Evolutionary conservation across 1,139 yeast species (phyloP).

Genomic region (Magnusiomyces ingens): DNA sequence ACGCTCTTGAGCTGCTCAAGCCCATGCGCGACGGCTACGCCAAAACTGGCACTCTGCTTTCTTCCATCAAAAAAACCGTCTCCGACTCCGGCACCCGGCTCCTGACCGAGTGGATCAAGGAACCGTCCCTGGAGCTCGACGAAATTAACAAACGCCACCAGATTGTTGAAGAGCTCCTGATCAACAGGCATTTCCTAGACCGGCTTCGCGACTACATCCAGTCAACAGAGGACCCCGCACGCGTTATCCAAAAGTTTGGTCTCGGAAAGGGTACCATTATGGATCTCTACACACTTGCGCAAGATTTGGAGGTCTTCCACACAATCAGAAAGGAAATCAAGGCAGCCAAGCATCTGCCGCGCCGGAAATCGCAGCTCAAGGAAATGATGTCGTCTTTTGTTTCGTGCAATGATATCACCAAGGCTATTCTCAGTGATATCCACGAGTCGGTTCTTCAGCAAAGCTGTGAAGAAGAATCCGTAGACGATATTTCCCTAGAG

Average conservation of each 20-base stretch:
- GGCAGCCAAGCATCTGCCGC: neutral
- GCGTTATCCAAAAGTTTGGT: constrained; percentile 47
- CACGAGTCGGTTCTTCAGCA: neutral
- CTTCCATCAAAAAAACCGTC: constrained; percentile 61
- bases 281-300: constrained; percentile 42
- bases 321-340: constrained; percentile 15
- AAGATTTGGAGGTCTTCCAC: constrained; percentile 33
- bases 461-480: neutral
- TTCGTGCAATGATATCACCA: constrained; percentile 22
- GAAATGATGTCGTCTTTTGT: constrained; percentile 19
- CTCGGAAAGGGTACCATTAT: constrained; percentile 41
- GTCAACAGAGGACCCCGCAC: constrained; percentile 43
- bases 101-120: constrained; percentile 71
- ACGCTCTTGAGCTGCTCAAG: constrained; percentile 54
- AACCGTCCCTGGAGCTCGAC: constrained; percentile 59
- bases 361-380: constrained; percentile 8
- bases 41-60: constrained; percentile 60
- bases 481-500: constrained; percentile 4
- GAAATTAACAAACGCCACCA: constrained; percentile 58
- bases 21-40: constrained; percentile 43
- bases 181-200: constrained; percentile 36
- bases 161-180: constrained; percentile 49
- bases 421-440: constrained; percentile 22
- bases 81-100: constrained; percentile 79
- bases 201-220: constrained; percentile 29